Percentiles rank a stretch among this genome's conserved stretches.
Evolutionary conservation across 768 basidiomycete species (phyloP).

Genomic region (Termitomyces sp.): DNA sequence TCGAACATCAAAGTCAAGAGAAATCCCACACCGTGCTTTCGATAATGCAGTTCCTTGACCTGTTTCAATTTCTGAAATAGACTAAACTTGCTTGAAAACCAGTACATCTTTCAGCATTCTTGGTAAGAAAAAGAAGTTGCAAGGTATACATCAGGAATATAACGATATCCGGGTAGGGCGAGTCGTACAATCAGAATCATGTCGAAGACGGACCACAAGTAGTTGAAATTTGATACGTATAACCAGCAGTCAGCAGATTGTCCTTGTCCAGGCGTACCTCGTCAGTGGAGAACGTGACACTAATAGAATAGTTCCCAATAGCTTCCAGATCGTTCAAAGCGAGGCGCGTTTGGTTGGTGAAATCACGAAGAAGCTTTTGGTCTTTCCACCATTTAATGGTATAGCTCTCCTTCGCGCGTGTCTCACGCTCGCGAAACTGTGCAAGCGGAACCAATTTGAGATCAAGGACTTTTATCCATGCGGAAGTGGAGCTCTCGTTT

Average conservation of each 20-base stretch:
- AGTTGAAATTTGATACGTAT: conserved; percentile 5
- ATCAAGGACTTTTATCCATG: conserved; percentile 30
- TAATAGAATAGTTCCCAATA: conserved; percentile 37
- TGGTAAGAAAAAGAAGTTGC: background rate
- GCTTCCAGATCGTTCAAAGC: conserved; percentile 28
- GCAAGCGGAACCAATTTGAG: conserved; percentile 57
- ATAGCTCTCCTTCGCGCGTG: conserved; percentile 41
- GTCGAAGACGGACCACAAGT: conserved; percentile 1
- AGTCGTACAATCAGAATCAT: background rate
- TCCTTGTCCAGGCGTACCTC: conserved; percentile 49
- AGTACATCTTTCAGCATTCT: background rate
- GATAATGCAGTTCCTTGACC: background rate
- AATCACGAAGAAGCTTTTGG: conserved; percentile 33
- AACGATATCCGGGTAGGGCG: background rate
- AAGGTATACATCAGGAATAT: background rate
- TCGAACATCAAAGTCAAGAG: background rate
- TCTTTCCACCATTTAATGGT: conserved; percentile 52
- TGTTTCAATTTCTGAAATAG: no score
- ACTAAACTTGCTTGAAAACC: background rate
- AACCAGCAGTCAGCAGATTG: conserved; percentile 11
- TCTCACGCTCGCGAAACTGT: conserved; percentile 36
- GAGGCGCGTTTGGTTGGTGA: conserved; percentile 48
- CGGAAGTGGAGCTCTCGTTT: background rate
- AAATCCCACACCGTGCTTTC: no score
- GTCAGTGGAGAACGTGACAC: conserved; percentile 47